Evolutionary conservation across 345 rosid genomes (phyloP), one percentile per base, ranked within the genome.

Genomic region (Turnera subulata): DNA sequence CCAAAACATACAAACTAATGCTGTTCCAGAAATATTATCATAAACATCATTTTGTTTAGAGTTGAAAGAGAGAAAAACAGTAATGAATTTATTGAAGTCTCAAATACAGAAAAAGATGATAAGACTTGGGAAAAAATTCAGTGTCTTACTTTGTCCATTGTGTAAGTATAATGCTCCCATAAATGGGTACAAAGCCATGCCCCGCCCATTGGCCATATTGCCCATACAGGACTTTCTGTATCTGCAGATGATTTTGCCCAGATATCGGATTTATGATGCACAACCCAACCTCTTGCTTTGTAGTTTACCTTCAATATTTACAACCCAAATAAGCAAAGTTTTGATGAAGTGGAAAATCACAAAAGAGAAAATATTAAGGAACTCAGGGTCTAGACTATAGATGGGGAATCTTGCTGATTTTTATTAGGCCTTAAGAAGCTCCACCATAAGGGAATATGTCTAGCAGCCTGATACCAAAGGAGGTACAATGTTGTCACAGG

Each of bases 141-240:
- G 45, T 60, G 42, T 32, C 82, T 60, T 67, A 93, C 99, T 68
- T 77, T 74, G 73, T 93, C 95, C 77, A 85, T 44, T 11, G 97
- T 83, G 65, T 82, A 93, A 17, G 60, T 62, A 60, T 87, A 93
- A 56, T 89, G 96, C 69, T 89, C 97, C 99, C 99, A 93, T 13
- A 85, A 76, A 76, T 89, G 99, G n/a, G 91, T 81, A 65, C 99
- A 89, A 52, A 93, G 90, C 97, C 99, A 93, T 40, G 99, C 85
- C 50, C 99, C 99, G 20, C 94, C 99, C 97, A 93, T 89, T 19
- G 92, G 94, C 99, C 99, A 93, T 8, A 93, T 56, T 14, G 94
- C 89, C 89, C 84, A 93, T 50, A 66, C 78, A 51, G 77, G 86
- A 17, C 83, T 39, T 45, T 86, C 85, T 43, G 58, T 63, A 70